phyloP scores from a whole-genome alignment of 495 filamentous ascomycete genomes.

The Neurospora tetrasperma region DNA sequence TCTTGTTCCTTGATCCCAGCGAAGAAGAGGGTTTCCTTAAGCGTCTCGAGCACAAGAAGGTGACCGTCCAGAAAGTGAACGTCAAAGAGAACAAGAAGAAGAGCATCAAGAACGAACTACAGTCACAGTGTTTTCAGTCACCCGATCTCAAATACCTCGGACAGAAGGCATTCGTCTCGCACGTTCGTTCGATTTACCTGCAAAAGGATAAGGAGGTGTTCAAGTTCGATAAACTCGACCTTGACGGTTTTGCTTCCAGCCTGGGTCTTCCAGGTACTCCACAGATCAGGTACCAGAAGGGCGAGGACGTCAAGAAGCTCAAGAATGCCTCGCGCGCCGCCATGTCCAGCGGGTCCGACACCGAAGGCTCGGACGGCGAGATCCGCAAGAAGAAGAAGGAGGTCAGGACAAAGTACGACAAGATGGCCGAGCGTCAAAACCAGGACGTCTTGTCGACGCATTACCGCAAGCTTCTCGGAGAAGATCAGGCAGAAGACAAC shows the following conservation, averaged over 20 bases:
- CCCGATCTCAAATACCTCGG: constrained; percentile 89
- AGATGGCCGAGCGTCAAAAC: constrained; percentile 92
- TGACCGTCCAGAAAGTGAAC: constrained; percentile 74
- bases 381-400: constrained; percentile 47
- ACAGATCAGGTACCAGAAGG: constrained; percentile 83
- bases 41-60: constrained; percentile 75
- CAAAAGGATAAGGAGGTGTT: constrained; percentile 93
- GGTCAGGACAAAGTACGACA: constrained; percentile 85
- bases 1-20: constrained; percentile 83
- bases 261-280: constrained; percentile 84
- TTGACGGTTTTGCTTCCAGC: constrained; percentile 78
- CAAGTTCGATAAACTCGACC: constrained; percentile 62
- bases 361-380: constrained; percentile 33
- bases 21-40: constrained; percentile 82
- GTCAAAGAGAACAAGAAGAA: constrained; percentile 83
- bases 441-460: constrained; percentile 89
- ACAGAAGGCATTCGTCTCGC: constrained; percentile 90
- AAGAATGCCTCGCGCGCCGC: constrained; percentile 73
- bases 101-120: constrained; percentile 69
- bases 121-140: constrained; percentile 91
- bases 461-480: constrained; percentile 74
- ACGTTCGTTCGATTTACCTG: constrained; percentile 69
- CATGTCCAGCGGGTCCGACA: constrained; percentile 41
- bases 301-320: constrained; percentile 68
- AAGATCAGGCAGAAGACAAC: constrained; percentile 43